phyloP scores from a whole-genome alignment of 768 basidiomycete genomes.

The Scleroderma bovista region DNA sequence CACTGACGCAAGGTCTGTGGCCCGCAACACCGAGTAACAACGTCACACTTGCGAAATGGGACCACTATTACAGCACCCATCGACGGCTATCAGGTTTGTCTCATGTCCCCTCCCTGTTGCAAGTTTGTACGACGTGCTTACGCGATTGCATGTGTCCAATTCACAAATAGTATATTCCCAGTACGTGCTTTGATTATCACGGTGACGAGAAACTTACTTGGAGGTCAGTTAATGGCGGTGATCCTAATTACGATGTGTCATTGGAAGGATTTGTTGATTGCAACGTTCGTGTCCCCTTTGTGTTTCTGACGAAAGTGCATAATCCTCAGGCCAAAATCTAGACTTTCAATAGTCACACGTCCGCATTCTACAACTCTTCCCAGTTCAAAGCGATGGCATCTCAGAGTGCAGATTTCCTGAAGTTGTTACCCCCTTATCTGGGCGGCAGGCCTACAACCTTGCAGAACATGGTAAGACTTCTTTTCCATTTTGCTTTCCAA shows the following conservation, averaged over 20 bases:
- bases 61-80: constrained; percentile 54
- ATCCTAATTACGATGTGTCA: constrained; percentile 54
- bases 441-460: constrained; percentile 48
- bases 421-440: constrained; percentile 43
- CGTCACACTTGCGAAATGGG: constrained; percentile 62
- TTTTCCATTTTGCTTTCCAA: not conserved
- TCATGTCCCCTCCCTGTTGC: not conserved
- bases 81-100: constrained; percentile 54
- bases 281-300: constrained; percentile 31
- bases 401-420: constrained; percentile 45
- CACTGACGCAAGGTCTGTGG: constrained; percentile 66
- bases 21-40: constrained; percentile 43
- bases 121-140: constrained; percentile 9
- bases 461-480: constrained; percentile 48
- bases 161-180: constrained; percentile 33
- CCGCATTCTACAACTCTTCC: constrained; percentile 49
- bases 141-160: not conserved
- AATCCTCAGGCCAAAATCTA: constrained; percentile 16
- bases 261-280: constrained; percentile 66
- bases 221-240: constrained; percentile 52
- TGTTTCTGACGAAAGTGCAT: not conserved
- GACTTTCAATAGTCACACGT: constrained; percentile 45
- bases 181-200: constrained; percentile 20
- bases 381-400: constrained; percentile 42
- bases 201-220: constrained; percentile 4